Conservation (phyloP, 164 flowering plant species). For the Liriodendron chinense region DNA sequence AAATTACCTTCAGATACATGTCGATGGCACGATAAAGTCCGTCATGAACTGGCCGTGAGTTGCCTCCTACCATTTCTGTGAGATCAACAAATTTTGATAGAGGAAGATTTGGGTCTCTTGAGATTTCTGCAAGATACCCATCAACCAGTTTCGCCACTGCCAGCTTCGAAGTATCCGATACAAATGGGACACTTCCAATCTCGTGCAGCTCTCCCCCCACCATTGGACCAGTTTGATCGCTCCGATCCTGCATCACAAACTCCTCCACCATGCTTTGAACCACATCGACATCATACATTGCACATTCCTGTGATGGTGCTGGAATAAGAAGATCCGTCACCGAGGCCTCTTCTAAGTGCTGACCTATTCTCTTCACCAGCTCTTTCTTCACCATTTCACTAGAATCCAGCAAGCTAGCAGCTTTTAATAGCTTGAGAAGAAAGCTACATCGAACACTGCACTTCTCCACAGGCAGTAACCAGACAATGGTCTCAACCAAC, state of each 20-base stretch:
- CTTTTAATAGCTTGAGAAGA: conserved; percentile 73
- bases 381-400: conserved; percentile 49
- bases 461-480: conserved; percentile 68
- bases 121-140: conserved; percentile 79
- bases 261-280: conserved; percentile 62
- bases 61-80: conserved; percentile 58
- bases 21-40: conserved; percentile 87
- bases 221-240: conserved; percentile 27
- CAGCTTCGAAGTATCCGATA: conserved; percentile 74
- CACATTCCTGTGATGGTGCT: conserved; percentile 39
- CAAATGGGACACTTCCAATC: conserved; percentile 43
- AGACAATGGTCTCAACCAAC: conserved; percentile 56
- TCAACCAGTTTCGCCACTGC: conserved; percentile 87
- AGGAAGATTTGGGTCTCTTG: conserved; percentile 75
- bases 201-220: conserved; percentile 46
- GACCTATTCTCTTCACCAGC: conserved; percentile 64
- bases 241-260: conserved; percentile 57
- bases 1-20: conserved; percentile 75
- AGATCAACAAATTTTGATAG: conserved; percentile 54
- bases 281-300: conserved; percentile 59
- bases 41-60: conserved; percentile 74
- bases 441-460: conserved; percentile 75
- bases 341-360: conserved; percentile 80
- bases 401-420: conserved; percentile 47
- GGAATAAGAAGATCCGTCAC: conserved; percentile 70